These are phyloP conservation scores for Solanum rostratum DNA, from an alignment of 257 asterid genomes.

Conservation along the genomic window DNA sequence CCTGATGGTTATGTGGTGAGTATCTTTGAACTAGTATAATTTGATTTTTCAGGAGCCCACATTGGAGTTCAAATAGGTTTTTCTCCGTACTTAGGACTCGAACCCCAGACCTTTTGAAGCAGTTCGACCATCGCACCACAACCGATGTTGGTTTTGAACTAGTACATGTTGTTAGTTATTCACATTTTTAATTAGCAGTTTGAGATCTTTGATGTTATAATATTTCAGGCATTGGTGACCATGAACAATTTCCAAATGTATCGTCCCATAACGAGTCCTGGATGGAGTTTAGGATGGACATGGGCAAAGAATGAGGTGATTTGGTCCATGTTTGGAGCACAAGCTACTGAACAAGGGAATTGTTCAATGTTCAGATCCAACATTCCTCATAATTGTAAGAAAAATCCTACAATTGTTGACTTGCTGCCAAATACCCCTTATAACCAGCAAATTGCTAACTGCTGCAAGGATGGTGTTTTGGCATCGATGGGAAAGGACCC, in stretches of 20 bases:
- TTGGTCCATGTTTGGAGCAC: constrained; percentile 15
- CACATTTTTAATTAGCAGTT: not conserved
- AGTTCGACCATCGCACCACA: too few species aligned
- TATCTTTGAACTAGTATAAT: too few species aligned
- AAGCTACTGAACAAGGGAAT: constrained; percentile 14
- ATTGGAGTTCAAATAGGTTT: too few species aligned
- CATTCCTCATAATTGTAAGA: constrained; percentile 15
- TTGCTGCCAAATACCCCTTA: constrained; percentile 10
- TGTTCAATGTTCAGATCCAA: constrained; percentile 12
- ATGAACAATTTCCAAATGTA: constrained; percentile 17
- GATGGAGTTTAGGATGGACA: constrained; percentile 23
- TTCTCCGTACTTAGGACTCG: too few species aligned
- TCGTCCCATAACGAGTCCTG: constrained; percentile 10
- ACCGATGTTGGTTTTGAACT: too few species aligned
- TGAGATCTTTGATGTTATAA: not conserved
- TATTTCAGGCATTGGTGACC: constrained; percentile 10
- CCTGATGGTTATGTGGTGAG: constrained; percentile 17
- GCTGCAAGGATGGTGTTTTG: constrained; percentile 18
- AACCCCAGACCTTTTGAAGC: too few species aligned
- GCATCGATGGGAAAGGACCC: constrained; percentile 7
- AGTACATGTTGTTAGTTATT: too few species aligned
- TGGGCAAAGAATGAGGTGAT: constrained; percentile 17
- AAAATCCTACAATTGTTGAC: constrained; percentile 10
- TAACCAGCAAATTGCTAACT: constrained; percentile 17
- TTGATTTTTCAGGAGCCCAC: too few species aligned